Evolutionary conservation across 176 grass and related monocot genomes (phyloP).

Genomic region (Stipa capillata): DNA sequence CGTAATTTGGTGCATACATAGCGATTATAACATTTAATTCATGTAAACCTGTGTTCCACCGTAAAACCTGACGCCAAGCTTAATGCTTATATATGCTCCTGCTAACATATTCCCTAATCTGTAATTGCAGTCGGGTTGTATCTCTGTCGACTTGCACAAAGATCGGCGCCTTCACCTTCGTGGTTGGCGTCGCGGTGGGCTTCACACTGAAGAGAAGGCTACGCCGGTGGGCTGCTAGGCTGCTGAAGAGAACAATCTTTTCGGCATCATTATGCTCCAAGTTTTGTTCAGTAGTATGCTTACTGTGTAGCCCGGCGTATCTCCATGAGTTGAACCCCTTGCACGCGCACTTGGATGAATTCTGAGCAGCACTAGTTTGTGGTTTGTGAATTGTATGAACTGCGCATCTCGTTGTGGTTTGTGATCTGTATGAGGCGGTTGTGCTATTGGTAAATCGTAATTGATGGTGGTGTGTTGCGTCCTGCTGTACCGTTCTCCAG

Average conservation of each 20-base stretch:
- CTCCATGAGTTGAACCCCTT: neutral
- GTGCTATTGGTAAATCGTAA: too few relatives aligned
- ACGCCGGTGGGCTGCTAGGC: slow-evolving; percentile 45
- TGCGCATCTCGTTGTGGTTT: too few relatives aligned
- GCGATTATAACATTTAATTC: neutral
- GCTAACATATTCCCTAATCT: neutral
- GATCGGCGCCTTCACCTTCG: slow-evolving; percentile 47
- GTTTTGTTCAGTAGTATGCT: neutral
- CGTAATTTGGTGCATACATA: neutral
- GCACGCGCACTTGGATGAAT: too few relatives aligned
- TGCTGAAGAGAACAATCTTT: slow-evolving; percentile 40
- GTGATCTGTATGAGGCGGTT: too few relatives aligned
- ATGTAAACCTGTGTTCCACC: neutral
- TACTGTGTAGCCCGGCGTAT: too few relatives aligned
- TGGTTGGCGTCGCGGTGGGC: slow-evolving; percentile 49
- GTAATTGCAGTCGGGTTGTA: slow-evolving; percentile 43
- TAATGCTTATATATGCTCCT: neutral
- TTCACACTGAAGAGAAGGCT: slow-evolving; percentile 54
- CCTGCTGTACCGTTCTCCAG: too few relatives aligned
- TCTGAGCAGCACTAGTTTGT: neutral
- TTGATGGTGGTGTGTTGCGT: too few relatives aligned
- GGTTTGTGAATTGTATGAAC: too few relatives aligned
- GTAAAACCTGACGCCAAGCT: neutral
- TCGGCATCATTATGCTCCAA: too few relatives aligned
- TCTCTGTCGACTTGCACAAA: slow-evolving; percentile 56